A percentile compares a stretch with the other conserved stretches of the same genome.
Conservation (phyloP, 1,284 basidiomycete species). For the Apiotrichum gracile region DNA sequence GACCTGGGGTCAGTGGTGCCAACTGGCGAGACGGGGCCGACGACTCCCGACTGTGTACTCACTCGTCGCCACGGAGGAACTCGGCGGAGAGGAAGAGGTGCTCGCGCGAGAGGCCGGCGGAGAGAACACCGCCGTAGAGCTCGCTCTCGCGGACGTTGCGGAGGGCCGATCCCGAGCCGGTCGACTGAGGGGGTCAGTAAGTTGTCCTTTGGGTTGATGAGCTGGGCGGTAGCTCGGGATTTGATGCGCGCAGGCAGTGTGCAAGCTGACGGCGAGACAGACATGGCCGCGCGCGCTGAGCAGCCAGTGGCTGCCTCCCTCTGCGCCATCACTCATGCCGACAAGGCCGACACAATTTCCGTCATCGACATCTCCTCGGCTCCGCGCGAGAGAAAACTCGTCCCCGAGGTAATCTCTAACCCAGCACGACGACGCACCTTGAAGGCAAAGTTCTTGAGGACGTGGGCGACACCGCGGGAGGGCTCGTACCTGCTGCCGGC, state of each 20-base stretch:
- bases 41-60: conserved; percentile 55
- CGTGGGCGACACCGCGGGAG: conserved; percentile 80
- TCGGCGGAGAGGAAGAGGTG: conserved; percentile 89
- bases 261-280: no score
- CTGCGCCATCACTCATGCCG: no score
- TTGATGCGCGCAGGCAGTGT: background rate
- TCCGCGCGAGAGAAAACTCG: no score
- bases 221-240: background rate
- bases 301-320: no score
- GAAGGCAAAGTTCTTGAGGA: conserved; percentile 93
- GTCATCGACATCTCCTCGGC: no score
- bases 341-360: no score
- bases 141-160: conserved; percentile 89
- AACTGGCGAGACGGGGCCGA: no score
- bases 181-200: conserved; percentile 53
- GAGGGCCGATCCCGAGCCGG: conserved; percentile 75
- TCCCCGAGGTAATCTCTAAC: no score
- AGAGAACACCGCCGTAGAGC: conserved; percentile 88
- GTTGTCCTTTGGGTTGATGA: no score
- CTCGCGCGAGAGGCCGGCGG: conserved; percentile 78
- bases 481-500: conserved; percentile 82
- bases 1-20: conserved; percentile 50
- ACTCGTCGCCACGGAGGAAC: conserved; percentile 95
- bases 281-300: no score
- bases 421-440: no score